Evolutionary conservation across 2,329 filamentous ascomycete genomes (phyloP).

Genomic region (Cucurbitaria berberidis): DNA sequence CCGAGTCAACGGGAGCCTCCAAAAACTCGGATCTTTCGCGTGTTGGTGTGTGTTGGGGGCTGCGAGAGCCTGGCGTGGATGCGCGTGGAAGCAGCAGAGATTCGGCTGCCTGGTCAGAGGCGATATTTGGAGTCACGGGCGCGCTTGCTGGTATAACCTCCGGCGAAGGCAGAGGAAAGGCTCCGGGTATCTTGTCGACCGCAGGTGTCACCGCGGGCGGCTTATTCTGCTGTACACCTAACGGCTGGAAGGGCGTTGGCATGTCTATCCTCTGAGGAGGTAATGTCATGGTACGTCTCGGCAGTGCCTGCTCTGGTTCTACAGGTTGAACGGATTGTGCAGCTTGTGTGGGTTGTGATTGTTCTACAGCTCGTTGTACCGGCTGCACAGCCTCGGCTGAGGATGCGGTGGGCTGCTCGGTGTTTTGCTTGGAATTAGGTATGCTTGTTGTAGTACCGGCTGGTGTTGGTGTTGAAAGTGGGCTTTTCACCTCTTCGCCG

Average conservation of each 20-base stretch:
- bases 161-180: constrained; percentile 62
- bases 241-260: constrained; percentile 22
- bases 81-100: constrained; percentile 26
- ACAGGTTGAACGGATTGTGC: constrained; percentile 10
- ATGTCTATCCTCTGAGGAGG: constrained; percentile 34
- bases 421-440: constrained; percentile 14
- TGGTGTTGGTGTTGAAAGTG: constrained; percentile 23
- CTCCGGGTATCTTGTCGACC: constrained; percentile 59
- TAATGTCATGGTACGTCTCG: constrained; percentile 27
- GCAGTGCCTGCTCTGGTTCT: constrained; percentile 8
- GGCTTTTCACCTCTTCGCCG: constrained; percentile 35
- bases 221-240: constrained; percentile 28
- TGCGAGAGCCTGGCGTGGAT: constrained; percentile 23
- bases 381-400: constrained; percentile 3
- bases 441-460: constrained; percentile 15
- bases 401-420: constrained; percentile 4
- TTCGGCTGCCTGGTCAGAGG: constrained; percentile 22
- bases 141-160: constrained; percentile 50
- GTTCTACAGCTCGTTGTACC: constrained; percentile 8
- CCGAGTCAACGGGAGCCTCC: constrained; percentile 40
- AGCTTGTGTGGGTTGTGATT: background rate
- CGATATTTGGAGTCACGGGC: constrained; percentile 41
- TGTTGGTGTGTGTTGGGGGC: constrained; percentile 36
- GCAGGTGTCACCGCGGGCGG: constrained; percentile 37
- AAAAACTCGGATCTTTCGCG: constrained; percentile 43